Evolutionary conservation across 805 yeast species (phyloP), one percentile per base, ranked within the genome.

Genomic region (Candida wancherniae): DNA sequence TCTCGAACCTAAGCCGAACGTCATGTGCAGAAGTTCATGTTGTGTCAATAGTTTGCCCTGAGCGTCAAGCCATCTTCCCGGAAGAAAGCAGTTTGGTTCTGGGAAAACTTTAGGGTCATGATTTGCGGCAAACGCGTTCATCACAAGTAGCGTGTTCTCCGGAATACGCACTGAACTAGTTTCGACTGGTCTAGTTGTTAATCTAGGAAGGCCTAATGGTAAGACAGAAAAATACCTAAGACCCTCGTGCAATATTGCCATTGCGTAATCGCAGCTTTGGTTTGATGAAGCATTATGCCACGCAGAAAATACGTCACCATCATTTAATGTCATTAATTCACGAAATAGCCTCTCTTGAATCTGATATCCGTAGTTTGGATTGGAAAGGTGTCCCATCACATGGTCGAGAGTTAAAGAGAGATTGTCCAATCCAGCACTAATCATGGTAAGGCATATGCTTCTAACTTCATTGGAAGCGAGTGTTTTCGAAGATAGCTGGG

Each of bases 371-470:
- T 47, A 36, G 17, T 35, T 40, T 2, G 66, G 64, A 11, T 65
- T 63, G 5, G 80, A 67, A 24, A 82, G 55, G 22, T 77, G 81
- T 1, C 82, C 82, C 42, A 80, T 48, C 6, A 79, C 63, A 39
- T 80, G 76, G 39, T 72, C 71, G 29, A 81, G 60, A 27, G 75
- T 80, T 19, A 80, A 61, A 0, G 86, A 79, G 1, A 80, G 72
- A 40, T 83, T 82, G 48, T 82, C 90, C 15, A 82, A 57, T 0
- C 92, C 92, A 6, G 88, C 92, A 43, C 86, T 78, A 0, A 82
- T 79, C 80, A 81, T 75, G 0, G 88, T 78, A 23, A 82, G 58
- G 47, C 88, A 81, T 5, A 79, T 66, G 26, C 84, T 73, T 26
- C 63, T 61, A 28, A 76, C 48, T 45, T 80, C 84, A 6, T 53